Conservation (phyloP, 2,329 filamentous ascomycete genomes). For the Paecilomyces fulvus region DNA sequence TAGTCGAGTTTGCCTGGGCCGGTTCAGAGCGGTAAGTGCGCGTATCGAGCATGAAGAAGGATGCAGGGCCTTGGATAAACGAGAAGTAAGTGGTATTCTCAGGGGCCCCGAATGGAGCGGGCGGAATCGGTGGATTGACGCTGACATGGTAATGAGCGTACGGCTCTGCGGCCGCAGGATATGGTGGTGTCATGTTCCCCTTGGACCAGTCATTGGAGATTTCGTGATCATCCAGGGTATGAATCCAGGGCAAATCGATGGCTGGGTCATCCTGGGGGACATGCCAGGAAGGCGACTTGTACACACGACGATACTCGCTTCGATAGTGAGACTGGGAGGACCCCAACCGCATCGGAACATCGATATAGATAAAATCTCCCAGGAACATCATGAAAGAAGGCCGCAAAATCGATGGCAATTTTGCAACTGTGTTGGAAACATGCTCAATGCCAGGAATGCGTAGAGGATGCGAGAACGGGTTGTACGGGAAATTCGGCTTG, state of each 20-base stretch:
- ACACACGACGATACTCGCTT: slow-evolving; percentile 90
- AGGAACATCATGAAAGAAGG: slow-evolving; percentile 54
- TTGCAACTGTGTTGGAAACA: slow-evolving; percentile 63
- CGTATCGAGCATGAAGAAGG: slow-evolving; percentile 93
- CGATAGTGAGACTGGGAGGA: slow-evolving; percentile 67
- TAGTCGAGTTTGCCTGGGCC: slow-evolving; percentile 58
- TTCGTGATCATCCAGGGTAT: slow-evolving; percentile 94
- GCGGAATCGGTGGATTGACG: slow-evolving; percentile 64
- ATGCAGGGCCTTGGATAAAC: slow-evolving; percentile 81
- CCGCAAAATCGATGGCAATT: slow-evolving; percentile 49
- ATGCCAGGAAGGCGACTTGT: slow-evolving; percentile 85
- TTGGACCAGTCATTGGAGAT: slow-evolving; percentile 86
- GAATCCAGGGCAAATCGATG: slow-evolving; percentile 76
- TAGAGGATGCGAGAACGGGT: slow-evolving; percentile 70
- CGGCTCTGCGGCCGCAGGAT: slow-evolving; percentile 69
- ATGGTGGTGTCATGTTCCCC: slow-evolving; percentile 70
- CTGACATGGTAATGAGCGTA: slow-evolving; percentile 80
- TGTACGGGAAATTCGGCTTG: slow-evolving; percentile 84
- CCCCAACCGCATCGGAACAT: slow-evolving; percentile 76
- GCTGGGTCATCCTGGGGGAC: slow-evolving; percentile 56
- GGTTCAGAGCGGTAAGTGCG: slow-evolving; percentile 65
- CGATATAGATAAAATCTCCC: slow-evolving; percentile 46
- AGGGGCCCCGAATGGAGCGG: slow-evolving; percentile 42
- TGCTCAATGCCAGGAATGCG: slow-evolving; percentile 71
- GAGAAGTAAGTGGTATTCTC: slow-evolving; percentile 71